Evolutionary conservation across 75 land plant genomes (phyloP).

Genomic region (Sequoia sempervirens): DNA sequence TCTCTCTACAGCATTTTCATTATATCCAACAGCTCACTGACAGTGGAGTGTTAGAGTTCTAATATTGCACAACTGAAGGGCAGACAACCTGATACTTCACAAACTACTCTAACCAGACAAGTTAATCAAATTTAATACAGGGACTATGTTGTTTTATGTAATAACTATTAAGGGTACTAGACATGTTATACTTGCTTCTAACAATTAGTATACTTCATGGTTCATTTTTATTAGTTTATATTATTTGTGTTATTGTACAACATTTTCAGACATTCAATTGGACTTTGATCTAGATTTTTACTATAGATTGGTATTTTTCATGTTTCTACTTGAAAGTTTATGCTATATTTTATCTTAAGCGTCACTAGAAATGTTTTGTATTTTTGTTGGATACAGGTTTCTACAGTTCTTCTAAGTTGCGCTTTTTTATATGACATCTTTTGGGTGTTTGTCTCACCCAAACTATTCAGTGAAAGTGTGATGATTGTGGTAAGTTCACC

Average conservation of each 20-base stretch:
- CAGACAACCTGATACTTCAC: background rate
- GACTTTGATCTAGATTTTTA: no score
- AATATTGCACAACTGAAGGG: background rate
- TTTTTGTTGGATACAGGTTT: slow-evolving; percentile 45
- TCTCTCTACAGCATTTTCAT: background rate
- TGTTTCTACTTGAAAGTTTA: background rate
- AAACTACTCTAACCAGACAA: background rate
- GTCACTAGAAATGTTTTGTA: background rate
- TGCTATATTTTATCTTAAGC: background rate
- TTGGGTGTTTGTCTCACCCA: slow-evolving; percentile 89
- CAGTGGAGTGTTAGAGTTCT: background rate
- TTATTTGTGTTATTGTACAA: background rate
- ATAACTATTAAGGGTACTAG: background rate
- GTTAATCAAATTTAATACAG: background rate
- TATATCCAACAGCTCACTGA: background rate
- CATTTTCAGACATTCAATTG: background rate
- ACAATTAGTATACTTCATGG: no score
- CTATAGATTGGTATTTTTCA: background rate
- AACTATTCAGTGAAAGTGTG: slow-evolving; percentile 79
- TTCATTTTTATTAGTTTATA: no score
- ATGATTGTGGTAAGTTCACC: slow-evolving; percentile 85
- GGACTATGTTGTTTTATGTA: background rate
- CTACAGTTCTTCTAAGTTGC: slow-evolving; percentile 83
- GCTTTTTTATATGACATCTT: slow-evolving; percentile 95
- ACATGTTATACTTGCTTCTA: background rate